Base-by-base conservation (phyloP, 805 yeast genomes). In the Monosporozyma aquatica region DNA sequence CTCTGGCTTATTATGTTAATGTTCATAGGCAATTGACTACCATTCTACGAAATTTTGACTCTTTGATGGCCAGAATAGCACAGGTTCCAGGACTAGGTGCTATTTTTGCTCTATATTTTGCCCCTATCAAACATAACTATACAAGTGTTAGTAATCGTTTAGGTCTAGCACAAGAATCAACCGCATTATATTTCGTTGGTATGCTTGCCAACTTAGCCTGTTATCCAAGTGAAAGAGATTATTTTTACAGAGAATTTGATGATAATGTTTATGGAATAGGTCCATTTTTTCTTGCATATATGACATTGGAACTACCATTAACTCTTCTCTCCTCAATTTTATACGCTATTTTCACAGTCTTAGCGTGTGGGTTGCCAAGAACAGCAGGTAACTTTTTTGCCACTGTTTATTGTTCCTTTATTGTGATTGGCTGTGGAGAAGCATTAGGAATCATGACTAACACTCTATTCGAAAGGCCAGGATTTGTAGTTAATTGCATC, bases 381-480 rank as follows among this genome's bases (percentile, higher is more conserved):
- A 76, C 78, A 1, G 73, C 79, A 0, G 75, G 67, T 1, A 74
- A 82, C 68, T 87, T 74, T 53, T 86, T 87, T 52, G 70, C 80
- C 0, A 66, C 80, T 51, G 70, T 76, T 17, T 76, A 77, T 48
- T 68, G 76, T 22, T 51, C 78, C 0, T 65, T 76, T 43, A 64
- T 73, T 21, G 70, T 78, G 20, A 72, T 80, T 14, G 76, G 79
- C 48, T 78, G 87, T 46, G 95, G 95, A 27, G 95, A 87, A 58
- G 80, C 90, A 6, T 66, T 87, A 25, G 96, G 95, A 0, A 82
- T 87, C 6, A 70, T 83, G 39, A 82, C 87, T 44, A 85, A 84
- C 54, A 79, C 89, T 4, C 51, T 82, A 1, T 80, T 87, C 53
- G 64, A 68, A 38, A 87, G 86, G 52, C 73, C 86, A 25, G 95